Evolutionary conservation across 805 yeast species (phyloP).

Genomic region (Spathaspora passalidarum): DNA sequence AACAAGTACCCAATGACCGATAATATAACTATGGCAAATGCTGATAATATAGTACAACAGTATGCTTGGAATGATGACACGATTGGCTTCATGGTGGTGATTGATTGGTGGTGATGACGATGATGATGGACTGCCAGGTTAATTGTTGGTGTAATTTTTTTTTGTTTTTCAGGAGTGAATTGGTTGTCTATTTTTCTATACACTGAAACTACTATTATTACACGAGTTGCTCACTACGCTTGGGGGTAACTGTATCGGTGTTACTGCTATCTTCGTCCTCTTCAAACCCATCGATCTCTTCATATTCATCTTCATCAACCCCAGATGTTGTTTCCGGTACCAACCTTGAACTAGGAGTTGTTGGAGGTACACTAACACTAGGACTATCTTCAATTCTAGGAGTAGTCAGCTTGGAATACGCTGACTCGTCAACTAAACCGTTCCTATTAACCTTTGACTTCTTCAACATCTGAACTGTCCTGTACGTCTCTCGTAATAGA

Average conservation of each 20-base stretch:
- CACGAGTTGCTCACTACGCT: background rate
- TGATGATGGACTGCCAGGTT: background rate
- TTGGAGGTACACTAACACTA: constrained; percentile 3
- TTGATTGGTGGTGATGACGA: background rate
- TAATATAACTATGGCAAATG: constrained; percentile 86
- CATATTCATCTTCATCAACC: constrained; percentile 6
- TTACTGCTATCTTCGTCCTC: constrained; percentile 16
- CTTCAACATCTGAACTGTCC: constrained; percentile 21
- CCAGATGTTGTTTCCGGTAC: background rate
- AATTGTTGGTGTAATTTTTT: background rate
- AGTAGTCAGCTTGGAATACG: constrained; percentile 2
- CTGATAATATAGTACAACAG: constrained; percentile 91
- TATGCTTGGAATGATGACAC: constrained; percentile 77
- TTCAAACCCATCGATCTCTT: constrained; percentile 1
- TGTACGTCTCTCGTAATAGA: constrained; percentile 26
- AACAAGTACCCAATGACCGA: constrained; percentile 83
- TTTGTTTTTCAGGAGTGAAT: background rate
- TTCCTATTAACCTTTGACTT: constrained; percentile 10
- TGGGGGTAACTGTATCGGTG: constrained; percentile 8
- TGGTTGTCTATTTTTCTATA: background rate
- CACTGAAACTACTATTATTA: background rate
- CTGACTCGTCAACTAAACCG: background rate
- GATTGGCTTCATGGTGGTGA: constrained; percentile 37
- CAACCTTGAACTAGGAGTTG: constrained; percentile 4
- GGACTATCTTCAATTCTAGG: constrained; percentile 12